Conservation (phyloP, 1,139 yeast genomes). For the Debaryomycetaceae sp. region DNA sequence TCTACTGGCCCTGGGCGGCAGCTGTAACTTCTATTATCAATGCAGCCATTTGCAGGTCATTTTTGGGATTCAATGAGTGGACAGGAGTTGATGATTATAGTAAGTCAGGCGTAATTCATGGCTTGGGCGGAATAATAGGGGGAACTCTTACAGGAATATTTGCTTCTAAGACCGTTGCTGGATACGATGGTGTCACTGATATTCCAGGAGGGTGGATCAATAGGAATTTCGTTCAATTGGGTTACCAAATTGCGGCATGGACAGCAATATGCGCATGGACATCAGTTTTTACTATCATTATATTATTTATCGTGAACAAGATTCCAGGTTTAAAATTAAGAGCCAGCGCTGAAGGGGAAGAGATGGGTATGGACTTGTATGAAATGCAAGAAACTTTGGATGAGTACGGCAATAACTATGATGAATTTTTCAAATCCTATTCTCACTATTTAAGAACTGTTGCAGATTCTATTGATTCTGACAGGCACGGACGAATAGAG, state of each 20-base stretch:
- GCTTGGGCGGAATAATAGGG: conserved; percentile 77
- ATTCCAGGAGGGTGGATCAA: conserved; percentile 51
- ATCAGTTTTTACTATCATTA: conserved; percentile 32
- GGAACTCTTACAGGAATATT: conserved; percentile 76
- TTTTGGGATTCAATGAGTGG: conserved; percentile 36
- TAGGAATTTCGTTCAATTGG: conserved; percentile 48
- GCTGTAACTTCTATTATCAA: conserved; percentile 41
- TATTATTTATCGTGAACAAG: conserved; percentile 40
- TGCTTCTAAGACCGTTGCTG: conserved; percentile 72
- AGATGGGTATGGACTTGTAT: conserved; percentile 45
- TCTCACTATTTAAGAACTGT: conserved; percentile 16
- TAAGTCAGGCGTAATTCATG: conserved; percentile 46
- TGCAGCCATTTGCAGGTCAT: conserved; percentile 37
- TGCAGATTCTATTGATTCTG: conserved; percentile 14
- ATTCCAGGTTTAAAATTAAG: conserved; percentile 47
- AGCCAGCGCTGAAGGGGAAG: conserved; percentile 40
- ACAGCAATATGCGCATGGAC: conserved; percentile 40
- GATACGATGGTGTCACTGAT: conserved; percentile 43
- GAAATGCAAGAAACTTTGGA: conserved; percentile 30
- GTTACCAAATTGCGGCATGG: conserved; percentile 48
- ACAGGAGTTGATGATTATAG: conserved; percentile 47
- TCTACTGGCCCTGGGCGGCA: conserved; percentile 48
- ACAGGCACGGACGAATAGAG: conserved; percentile 10
- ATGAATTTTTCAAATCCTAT: conserved; percentile 16
- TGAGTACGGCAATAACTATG: conserved; percentile 26